Evolutionary conservation across 495 filamentous ascomycete genomes (phyloP).

Genomic region (Cercophora scortea): DNA sequence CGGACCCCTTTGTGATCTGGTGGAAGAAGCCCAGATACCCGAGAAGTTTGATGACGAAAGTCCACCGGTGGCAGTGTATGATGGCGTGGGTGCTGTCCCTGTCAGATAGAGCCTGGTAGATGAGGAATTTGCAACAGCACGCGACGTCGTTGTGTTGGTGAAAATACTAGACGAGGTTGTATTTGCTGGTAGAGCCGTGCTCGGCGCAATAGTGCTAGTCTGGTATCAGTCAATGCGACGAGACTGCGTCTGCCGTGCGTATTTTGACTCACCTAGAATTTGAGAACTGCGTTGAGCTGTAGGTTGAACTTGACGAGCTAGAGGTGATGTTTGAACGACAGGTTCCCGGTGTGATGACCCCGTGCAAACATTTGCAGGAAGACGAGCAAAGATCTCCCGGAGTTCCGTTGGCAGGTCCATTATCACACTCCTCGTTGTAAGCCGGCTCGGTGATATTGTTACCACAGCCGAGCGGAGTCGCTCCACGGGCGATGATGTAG

Average conservation of each 20-base stretch:
- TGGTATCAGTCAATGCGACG: background rate
- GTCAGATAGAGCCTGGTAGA: background rate
- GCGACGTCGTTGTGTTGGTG: background rate
- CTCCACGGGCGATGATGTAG: constrained; percentile 44
- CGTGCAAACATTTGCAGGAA: constrained; percentile 32
- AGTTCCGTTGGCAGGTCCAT: constrained; percentile 27
- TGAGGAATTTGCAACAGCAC: background rate
- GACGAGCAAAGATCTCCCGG: constrained; percentile 33
- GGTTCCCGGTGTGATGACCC: constrained; percentile 15
- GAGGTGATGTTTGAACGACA: constrained; percentile 18
- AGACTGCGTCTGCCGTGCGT: background rate
- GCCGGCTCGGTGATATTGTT: constrained; percentile 33
- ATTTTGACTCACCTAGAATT: constrained; percentile 12
- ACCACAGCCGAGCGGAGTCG: constrained; percentile 39
- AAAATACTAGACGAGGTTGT: constrained; percentile 3
- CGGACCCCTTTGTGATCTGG: background rate
- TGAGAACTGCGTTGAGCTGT: constrained; percentile 6
- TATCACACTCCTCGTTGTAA: constrained; percentile 39
- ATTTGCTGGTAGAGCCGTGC: constrained; percentile 3
- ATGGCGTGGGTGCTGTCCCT: constrained; percentile 6
- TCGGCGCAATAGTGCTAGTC: constrained; percentile 1
- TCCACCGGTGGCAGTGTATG: constrained; percentile 1
- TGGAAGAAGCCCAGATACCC: background rate
- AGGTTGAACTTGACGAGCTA: constrained; percentile 2
- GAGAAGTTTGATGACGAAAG: background rate